Conservation (phyloP, 805 yeast genomes). For the Candida yuanshanica region DNA sequence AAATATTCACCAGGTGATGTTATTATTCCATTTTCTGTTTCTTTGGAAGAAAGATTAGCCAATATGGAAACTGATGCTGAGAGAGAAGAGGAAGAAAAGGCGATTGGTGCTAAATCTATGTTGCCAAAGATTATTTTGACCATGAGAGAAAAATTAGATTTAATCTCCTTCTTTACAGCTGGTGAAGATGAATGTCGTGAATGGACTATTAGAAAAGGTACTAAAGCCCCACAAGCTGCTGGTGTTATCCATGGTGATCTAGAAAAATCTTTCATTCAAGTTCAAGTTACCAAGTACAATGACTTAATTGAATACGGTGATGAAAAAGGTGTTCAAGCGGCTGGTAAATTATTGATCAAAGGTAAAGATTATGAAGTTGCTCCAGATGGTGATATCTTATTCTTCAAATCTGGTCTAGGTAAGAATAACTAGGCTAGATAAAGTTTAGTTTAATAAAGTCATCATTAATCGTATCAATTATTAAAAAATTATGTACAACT, state of each 20-base stretch:
- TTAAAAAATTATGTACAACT: background rate
- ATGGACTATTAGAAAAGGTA: slow-evolving; percentile 92
- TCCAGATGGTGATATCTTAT: slow-evolving; percentile 81
- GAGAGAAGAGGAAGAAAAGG: slow-evolving; percentile 70
- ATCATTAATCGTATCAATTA: background rate
- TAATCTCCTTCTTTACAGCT: slow-evolving; percentile 92
- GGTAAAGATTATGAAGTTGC: slow-evolving; percentile 95
- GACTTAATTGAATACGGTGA: slow-evolving; percentile 76
- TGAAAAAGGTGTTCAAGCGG: slow-evolving; percentile 75
- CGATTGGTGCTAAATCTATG: slow-evolving; percentile 67
- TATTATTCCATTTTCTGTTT: slow-evolving; percentile 90
- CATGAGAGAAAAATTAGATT: slow-evolving; percentile 81
- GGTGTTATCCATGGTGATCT: slow-evolving; percentile 96
- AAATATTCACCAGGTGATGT: slow-evolving; percentile 81
- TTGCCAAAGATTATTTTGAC: slow-evolving; percentile 80
- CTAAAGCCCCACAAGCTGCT: slow-evolving; percentile 97
- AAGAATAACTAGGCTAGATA: slow-evolving; percentile 31
- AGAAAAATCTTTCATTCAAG: slow-evolving; percentile 91
- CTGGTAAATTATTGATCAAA: slow-evolving; percentile 84
- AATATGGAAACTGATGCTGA: slow-evolving; percentile 81
- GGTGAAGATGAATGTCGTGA: slow-evolving; percentile 97
- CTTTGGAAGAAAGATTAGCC: slow-evolving; percentile 87
- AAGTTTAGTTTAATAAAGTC: background rate
- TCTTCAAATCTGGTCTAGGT: slow-evolving; percentile 93
- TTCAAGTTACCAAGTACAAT: slow-evolving; percentile 82